Conservation (phyloP, 2,329 filamentous ascomycete genomes). For the Salinomyces thailandicus region DNA sequence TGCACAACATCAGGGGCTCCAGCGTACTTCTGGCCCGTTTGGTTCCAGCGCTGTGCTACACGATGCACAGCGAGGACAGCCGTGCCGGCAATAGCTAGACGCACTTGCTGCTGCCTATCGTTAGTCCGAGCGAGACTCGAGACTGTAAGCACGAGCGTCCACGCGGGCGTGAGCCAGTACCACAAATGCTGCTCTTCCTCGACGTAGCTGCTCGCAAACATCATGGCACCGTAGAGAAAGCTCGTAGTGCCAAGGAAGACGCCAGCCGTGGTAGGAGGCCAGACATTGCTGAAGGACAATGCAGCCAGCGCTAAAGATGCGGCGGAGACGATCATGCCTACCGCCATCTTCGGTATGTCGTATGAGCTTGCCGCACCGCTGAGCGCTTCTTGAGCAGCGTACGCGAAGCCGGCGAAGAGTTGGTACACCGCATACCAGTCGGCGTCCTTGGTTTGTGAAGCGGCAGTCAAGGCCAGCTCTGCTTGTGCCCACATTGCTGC, state of each 20-base stretch:
- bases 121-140: constrained; percentile 4
- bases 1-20: constrained; percentile 82
- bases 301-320: constrained; percentile 33
- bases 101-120: background rate
- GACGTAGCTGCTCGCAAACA: constrained; percentile 97
- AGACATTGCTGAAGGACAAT: constrained; percentile 22
- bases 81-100: constrained; percentile 11
- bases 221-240: constrained; percentile 63
- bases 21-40: constrained; percentile 91
- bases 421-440: background rate
- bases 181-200: constrained; percentile 98
- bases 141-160: constrained; percentile 38
- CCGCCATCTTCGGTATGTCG: constrained; percentile 52
- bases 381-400: constrained; percentile 65
- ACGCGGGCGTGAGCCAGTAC: constrained; percentile 78
- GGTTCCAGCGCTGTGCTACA: constrained; percentile 74
- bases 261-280: constrained; percentile 36
- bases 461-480: background rate
- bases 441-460: background rate
- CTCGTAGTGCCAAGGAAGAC: constrained; percentile 29
- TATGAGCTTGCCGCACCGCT: constrained; percentile 91
- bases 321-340: constrained; percentile 34
- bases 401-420: background rate
- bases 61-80: constrained; percentile 51
- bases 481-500: background rate